Conservation (phyloP, 192 early-diverging fungal species). For the Gigaspora rosea region DNA sequence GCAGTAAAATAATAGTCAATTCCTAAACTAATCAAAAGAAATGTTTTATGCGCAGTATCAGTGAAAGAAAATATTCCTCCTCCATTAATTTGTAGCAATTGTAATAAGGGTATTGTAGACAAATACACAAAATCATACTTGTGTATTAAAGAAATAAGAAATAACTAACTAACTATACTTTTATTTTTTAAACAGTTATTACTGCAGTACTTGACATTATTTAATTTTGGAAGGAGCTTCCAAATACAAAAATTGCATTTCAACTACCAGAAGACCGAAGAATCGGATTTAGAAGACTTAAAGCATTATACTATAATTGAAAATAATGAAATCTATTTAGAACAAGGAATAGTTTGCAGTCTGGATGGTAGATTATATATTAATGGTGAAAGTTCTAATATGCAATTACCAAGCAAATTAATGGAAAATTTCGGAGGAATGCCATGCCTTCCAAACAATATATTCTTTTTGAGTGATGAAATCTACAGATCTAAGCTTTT, state of each 20-base stretch:
- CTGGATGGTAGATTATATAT: neutral
- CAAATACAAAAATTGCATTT: neutral
- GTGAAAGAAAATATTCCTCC: no score
- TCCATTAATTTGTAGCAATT: no score
- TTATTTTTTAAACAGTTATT: neutral
- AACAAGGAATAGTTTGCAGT: neutral
- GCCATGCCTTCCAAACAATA: neutral
- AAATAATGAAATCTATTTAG: neutral
- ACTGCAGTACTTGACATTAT: neutral
- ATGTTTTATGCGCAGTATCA: no score
- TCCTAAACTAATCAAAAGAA: no score
- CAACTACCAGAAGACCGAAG: neutral
- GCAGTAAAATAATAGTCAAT: no score
- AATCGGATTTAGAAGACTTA: neutral
- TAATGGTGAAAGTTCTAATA: neutral
- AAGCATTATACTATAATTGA: neutral
- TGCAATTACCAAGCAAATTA: neutral
- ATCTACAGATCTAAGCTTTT: neutral
- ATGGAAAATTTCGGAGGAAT: neutral
- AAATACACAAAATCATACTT: no score
- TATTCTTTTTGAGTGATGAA: neutral
- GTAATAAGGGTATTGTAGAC: no score
- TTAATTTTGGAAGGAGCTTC: conserved; percentile 5
- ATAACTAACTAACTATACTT: neutral
- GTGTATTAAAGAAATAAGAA: no score